phyloP scores from a whole-genome alignment of 495 filamentous ascomycete species.

The Lasiosphaeria hispida region DNA sequence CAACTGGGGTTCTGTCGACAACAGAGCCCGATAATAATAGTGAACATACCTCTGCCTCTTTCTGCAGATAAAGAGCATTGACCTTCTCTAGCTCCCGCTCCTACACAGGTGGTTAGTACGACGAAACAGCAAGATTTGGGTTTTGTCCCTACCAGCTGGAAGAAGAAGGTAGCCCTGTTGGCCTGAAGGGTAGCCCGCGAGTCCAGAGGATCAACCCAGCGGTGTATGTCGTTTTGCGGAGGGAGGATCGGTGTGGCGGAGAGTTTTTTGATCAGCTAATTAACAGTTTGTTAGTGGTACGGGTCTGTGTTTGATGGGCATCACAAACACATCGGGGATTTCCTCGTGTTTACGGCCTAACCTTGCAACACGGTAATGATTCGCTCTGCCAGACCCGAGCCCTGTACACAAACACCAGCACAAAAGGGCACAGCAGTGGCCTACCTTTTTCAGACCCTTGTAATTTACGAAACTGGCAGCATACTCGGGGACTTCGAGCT shows the following conservation, averaged over 20 bases:
- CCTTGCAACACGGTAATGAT: no score
- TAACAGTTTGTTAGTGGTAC: conserved; percentile 5
- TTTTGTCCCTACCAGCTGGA: conserved; percentile 70
- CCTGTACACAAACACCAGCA: neutral
- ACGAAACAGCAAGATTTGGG: neutral
- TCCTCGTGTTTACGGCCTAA: no score
- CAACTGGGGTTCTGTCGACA: neutral
- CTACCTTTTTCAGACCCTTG: conserved; percentile 96
- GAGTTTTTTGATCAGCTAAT: conserved; percentile 95
- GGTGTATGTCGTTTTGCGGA: conserved; percentile 63
- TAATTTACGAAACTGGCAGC: conserved; percentile 98
- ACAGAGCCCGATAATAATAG: neutral
- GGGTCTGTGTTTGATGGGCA: neutral
- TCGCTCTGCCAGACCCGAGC: neutral
- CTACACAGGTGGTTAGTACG: conserved; percentile 47
- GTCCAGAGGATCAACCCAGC: conserved; percentile 50
- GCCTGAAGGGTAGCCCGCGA: conserved; percentile 91
- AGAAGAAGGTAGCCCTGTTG: conserved; percentile 98
- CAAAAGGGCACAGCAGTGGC: neutral
- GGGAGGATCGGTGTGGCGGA: conserved; percentile 83
- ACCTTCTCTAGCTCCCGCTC: conserved; percentile 98
- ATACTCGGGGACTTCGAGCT: conserved; percentile 99
- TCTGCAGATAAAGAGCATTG: conserved; percentile 95
- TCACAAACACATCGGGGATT: neutral
- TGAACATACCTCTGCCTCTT: conserved; percentile 84